Conservation (phyloP, 2,329 filamentous ascomycete genomes). For the Aureobasidium sp. region DNA sequence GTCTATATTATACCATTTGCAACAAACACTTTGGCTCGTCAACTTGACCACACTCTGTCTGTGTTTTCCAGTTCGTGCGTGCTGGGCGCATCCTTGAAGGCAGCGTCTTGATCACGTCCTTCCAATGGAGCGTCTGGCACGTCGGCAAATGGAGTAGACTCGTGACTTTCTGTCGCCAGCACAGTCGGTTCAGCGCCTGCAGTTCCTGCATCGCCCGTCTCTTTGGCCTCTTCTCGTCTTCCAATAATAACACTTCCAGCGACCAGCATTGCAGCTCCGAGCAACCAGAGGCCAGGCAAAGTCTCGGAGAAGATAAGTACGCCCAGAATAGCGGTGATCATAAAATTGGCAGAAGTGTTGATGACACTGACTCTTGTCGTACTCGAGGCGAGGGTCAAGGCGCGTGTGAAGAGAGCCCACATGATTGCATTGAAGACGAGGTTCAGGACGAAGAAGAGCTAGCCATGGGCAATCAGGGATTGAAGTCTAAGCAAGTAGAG, state of each 20-base stretch:
- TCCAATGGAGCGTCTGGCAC: slow-evolving; percentile 26
- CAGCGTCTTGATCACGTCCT: not conserved
- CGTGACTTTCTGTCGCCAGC: slow-evolving; percentile 8
- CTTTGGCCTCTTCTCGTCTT: slow-evolving; percentile 52
- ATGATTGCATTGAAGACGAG: slow-evolving; percentile 71
- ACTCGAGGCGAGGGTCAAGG: slow-evolving; percentile 65
- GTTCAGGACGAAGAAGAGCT: slow-evolving; percentile 71
- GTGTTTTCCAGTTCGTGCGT: slow-evolving; percentile 8
- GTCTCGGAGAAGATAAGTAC: slow-evolving; percentile 63
- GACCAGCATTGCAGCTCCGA: slow-evolving; percentile 64
- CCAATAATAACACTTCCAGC: slow-evolving; percentile 74
- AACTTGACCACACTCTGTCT: not conserved
- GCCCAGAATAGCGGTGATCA: slow-evolving; percentile 68
- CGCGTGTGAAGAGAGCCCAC: slow-evolving; percentile 77
- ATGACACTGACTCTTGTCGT: slow-evolving; percentile 76
- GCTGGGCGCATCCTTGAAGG: not conserved
- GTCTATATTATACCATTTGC: not conserved
- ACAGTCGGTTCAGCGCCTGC: slow-evolving; percentile 20
- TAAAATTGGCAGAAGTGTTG: slow-evolving; percentile 76
- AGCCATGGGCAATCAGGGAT: slow-evolving; percentile 5
- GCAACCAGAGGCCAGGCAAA: slow-evolving; percentile 69
- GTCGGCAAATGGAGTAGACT: slow-evolving; percentile 18
- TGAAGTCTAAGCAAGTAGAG: not conserved
- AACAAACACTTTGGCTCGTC: not conserved
- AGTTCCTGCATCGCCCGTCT: slow-evolving; percentile 21